Evolutionary conservation across 257 asterid genomes (phyloP), one percentile per base, ranked within the genome.

Genomic region (Cruciata laevipes): DNA sequence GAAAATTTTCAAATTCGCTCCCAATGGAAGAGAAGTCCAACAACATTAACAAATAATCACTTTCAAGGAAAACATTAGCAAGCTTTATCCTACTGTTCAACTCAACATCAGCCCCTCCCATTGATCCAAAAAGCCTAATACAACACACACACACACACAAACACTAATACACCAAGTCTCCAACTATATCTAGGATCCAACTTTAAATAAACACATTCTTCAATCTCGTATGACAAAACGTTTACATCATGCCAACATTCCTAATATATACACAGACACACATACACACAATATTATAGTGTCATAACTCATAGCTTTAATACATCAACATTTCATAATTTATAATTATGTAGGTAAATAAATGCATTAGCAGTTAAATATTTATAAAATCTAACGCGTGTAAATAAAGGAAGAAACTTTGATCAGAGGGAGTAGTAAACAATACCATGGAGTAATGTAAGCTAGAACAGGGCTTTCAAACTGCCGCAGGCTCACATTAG

Each of bases 371-470:
- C 11, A 40, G 0, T 40, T 12, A 40, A 40, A 40, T 16, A 40
- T 40, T 40, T 40, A 3, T 40, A 2, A 40, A 40, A 40, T 11
- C 49, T n/a, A n/a, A n/a, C n/a, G n/a, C n/a, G n/a, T n/a, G n/a
- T n/a, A n/a, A n/a, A n/a, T n/a, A 40, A 40, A 10, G 40, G 9
- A 37, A 37, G 40, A 9, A 37, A 37, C 40, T 37, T 37, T 37
- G 40, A 37, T 37, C 40, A 37, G 40, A 37, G 40, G 40, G 40
- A 40, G 49, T 40, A 17, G 57, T 57, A 6, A 61, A n/a, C 40
- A 7, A n/a, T 85, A 89, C 98, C 99, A 90, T 20, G 97, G 99
- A 75, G 99, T 88, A 69, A 93, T 73, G 81, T 93, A 93, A 35
- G 96, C 97, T 61, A 93, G 76, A 61, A 93, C 88, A 70, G 95